Percentiles rank a stretch among this genome's conserved stretches.
Conservation (phyloP, 2,329 filamentous ascomycete species). For the Apiospora arundinis region DNA sequence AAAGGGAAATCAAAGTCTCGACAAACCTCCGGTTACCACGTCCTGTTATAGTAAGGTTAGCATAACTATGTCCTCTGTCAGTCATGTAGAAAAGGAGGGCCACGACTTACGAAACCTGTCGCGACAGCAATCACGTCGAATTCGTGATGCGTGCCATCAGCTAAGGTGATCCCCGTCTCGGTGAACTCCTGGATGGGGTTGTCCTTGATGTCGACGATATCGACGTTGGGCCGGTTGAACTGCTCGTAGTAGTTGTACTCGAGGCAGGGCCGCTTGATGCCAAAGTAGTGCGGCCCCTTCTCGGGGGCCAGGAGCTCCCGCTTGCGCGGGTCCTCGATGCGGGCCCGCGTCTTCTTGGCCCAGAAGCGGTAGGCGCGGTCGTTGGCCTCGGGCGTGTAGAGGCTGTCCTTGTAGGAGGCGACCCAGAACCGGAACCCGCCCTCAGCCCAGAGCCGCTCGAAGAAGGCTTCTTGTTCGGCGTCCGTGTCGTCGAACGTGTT, state of each 20-base stretch:
- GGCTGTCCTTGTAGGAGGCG: conserved; percentile 50
- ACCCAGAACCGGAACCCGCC: conserved; percentile 60
- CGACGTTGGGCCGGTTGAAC: conserved; percentile 39
- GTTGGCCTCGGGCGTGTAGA: conserved; percentile 58
- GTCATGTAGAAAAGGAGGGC: no score
- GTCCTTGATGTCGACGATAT: conserved; percentile 36
- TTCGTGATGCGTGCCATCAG: conserved; percentile 27
- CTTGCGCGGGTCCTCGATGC: conserved; percentile 56
- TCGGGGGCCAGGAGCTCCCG: conserved; percentile 45
- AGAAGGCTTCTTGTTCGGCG: conserved; percentile 46
- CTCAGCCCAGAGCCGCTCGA: conserved; percentile 56
- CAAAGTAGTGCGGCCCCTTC: conserved; percentile 54
- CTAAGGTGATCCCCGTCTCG: conserved; percentile 29
- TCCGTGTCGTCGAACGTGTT: conserved; percentile 52
- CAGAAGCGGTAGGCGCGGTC: conserved; percentile 59
- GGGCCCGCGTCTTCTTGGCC: conserved; percentile 53
- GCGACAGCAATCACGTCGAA: conserved; percentile 43
- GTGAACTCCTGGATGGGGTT: conserved; percentile 30
- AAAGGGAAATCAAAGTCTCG: no score
- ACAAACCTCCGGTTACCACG: not conserved
- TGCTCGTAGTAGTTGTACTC: conserved; percentile 39
- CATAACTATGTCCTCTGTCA: no score
- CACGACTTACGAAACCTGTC: conserved; percentile 44
- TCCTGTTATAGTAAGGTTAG: not conserved
- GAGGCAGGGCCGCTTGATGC: conserved; percentile 49